Evolutionary conservation across 31 red algal genomes (phyloP).

Genomic region (Odonthalia washingtoniensis): DNA sequence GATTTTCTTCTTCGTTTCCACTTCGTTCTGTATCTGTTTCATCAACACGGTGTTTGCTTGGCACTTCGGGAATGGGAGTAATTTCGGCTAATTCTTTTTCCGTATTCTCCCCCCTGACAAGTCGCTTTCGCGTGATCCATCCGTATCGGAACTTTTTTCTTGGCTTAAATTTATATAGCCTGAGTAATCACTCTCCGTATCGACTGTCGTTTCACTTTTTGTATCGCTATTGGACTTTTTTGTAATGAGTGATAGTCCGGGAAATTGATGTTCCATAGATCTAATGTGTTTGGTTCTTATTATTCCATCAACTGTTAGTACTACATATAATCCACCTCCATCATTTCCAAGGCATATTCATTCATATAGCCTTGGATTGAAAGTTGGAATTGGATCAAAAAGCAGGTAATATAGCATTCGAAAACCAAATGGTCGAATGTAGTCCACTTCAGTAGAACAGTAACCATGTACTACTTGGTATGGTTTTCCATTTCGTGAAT

Average conservation of each 20-base stretch:
- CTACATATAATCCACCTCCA: conserved; percentile 14
- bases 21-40: neutral
- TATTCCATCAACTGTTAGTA: neutral
- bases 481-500: conserved; percentile 1
- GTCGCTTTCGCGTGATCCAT: neutral
- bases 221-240: too few relatives aligned
- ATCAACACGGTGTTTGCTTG: neutral
- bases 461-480: neutral
- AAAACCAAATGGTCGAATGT: conserved; percentile 41
- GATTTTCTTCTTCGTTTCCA: neutral
- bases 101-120: too few relatives aligned
- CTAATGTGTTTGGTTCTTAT: conserved; percentile 1
- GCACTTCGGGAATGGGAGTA: neutral
- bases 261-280: conserved; percentile 4
- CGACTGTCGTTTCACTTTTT: neutral
- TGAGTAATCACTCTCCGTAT: neutral
- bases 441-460: neutral
- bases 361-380: neutral
- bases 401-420: neutral
- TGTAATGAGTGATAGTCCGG: neutral
- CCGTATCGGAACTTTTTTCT: neutral
- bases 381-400: neutral
- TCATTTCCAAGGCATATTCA: conserved; percentile 9
- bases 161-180: too few relatives aligned
- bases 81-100: neutral